phyloP scores from a whole-genome alignment of 2,329 filamentous ascomycete species.

The Colletotrichum tropicale region DNA sequence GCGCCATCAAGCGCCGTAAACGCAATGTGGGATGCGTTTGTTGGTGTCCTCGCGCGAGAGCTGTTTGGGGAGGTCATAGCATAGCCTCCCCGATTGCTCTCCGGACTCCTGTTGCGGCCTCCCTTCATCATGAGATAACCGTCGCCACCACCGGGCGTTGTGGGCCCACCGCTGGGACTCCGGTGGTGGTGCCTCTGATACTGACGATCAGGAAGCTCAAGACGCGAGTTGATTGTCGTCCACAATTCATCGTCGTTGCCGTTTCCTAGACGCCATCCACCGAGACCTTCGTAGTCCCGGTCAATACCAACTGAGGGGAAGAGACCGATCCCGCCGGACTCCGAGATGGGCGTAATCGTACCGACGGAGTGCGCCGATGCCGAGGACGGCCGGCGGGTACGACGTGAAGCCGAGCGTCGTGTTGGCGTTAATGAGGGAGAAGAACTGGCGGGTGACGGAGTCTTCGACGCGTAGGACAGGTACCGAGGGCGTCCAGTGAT shows the following conservation, averaged over 20 bases:
- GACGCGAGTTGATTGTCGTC: conserved; percentile 57
- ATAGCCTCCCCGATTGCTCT: conserved; percentile 26
- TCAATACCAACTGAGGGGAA: conserved; percentile 54
- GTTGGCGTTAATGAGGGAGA: conserved; percentile 22
- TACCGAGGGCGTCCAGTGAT: conserved; percentile 45
- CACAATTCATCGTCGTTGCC: conserved; percentile 50
- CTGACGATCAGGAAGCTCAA: conserved; percentile 52
- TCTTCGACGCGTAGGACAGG: conserved; percentile 29
- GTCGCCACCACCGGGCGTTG: conserved; percentile 41
- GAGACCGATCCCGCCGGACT: conserved; percentile 41
- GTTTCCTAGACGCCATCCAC: conserved; percentile 57
- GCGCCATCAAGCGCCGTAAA: conserved; percentile 31
- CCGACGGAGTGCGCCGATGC: conserved; percentile 4
- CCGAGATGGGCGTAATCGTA: conserved; percentile 22
- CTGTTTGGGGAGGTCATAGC: conserved; percentile 46
- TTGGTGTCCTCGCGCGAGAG: conserved; percentile 53
- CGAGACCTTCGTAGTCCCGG: conserved; percentile 64
- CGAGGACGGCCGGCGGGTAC: conserved; percentile 4
- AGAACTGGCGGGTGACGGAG: conserved; percentile 20
- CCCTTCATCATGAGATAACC: conserved; percentile 50
- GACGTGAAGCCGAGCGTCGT: conserved; percentile 10
- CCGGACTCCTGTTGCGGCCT: conserved; percentile 38
- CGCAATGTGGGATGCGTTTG: conserved; percentile 29
- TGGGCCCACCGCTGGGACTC: conserved; percentile 42
- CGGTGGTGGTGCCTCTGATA: conserved; percentile 46